Evolutionary conservation across 352 stramenopile genomes (phyloP).

Genomic region (Globisporangium perplexum): DNA sequence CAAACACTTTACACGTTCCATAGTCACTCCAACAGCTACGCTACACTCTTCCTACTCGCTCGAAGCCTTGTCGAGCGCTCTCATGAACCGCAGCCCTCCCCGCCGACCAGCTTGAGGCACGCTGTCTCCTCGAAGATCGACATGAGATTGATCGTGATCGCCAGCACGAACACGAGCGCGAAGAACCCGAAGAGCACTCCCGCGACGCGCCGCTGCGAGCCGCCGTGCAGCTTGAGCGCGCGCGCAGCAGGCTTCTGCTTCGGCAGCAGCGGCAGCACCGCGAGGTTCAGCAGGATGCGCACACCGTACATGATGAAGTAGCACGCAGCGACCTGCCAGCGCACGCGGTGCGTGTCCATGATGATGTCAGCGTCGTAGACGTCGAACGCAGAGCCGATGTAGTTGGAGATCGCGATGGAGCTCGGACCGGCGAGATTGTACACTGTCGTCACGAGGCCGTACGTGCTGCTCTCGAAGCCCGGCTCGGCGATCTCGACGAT

Average conservation of each 20-base stretch:
- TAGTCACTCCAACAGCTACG: background rate
- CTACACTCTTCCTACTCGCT: background rate
- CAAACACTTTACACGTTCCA: background rate
- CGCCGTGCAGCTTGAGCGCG: slow-evolving; percentile 44
- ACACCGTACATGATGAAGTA: slow-evolving; percentile 56
- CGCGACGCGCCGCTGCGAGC: slow-evolving; percentile 30
- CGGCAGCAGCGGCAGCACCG: slow-evolving; percentile 46
- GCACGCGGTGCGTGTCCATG: slow-evolving; percentile 40
- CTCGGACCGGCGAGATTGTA: slow-evolving; percentile 71
- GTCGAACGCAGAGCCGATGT: slow-evolving; percentile 43
- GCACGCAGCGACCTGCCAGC: slow-evolving; percentile 44
- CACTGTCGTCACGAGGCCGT: slow-evolving; percentile 68
- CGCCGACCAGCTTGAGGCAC: slow-evolving; percentile 58
- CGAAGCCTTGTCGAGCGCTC: background rate
- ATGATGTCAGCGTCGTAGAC: slow-evolving; percentile 59
- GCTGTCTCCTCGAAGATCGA: slow-evolving; percentile 47
- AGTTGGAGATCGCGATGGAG: slow-evolving; percentile 46
- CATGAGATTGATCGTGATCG: slow-evolving; percentile 50
- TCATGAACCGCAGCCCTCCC: slow-evolving; percentile 32
- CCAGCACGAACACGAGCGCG: slow-evolving; percentile 33
- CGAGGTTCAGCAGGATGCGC: slow-evolving; percentile 34
- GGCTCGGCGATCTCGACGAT: slow-evolving; percentile 74
- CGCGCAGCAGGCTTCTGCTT: slow-evolving; percentile 38
- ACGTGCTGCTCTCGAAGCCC: slow-evolving; percentile 72
- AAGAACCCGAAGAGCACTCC: slow-evolving; percentile 34